These are phyloP conservation scores for Lonicera japonica DNA, from an alignment of 129 eudicot species.

Conservation along the genomic window DNA sequence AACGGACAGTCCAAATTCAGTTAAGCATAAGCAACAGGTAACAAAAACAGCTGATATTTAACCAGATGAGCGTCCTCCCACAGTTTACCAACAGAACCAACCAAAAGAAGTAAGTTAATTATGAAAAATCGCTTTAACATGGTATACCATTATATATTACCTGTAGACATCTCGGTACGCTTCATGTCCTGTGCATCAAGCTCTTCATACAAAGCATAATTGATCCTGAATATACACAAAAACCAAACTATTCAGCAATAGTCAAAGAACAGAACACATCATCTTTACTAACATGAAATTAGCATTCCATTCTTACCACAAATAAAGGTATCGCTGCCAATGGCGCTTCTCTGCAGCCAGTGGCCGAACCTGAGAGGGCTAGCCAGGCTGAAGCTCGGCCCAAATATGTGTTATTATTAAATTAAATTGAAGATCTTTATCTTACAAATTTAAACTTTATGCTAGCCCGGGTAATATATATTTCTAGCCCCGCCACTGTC, in stretches of 20 bases:
- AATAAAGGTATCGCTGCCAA: slow-evolving; percentile 79
- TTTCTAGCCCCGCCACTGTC: no score
- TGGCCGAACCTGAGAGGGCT: no score
- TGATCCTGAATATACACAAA: slow-evolving; percentile 44
- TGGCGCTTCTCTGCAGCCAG: slow-evolving; percentile 83
- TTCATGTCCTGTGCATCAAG: slow-evolving; percentile 70
- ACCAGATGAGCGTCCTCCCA: not conserved
- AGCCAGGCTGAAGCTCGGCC: no score
- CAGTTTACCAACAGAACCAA: not conserved
- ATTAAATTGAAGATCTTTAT: no score
- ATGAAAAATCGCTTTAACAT: not conserved
- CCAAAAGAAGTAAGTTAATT: not conserved
- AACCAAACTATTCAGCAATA: not conserved
- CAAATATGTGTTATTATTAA: no score
- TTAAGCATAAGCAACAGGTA: no score
- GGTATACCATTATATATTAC: slow-evolving; percentile 18
- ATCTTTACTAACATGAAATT: not conserved
- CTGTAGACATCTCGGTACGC: slow-evolving; percentile 62
- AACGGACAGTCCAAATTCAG: not conserved
- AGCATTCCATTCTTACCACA: slow-evolving; percentile 35
- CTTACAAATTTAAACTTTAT: no score
- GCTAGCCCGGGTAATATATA: no score
- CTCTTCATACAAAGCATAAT: slow-evolving; percentile 83
- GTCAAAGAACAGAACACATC: not conserved
- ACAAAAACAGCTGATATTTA: no score